Conservation (phyloP, 2,329 filamentous ascomycete species). For the Aspergillus eucalypticola region DNA sequence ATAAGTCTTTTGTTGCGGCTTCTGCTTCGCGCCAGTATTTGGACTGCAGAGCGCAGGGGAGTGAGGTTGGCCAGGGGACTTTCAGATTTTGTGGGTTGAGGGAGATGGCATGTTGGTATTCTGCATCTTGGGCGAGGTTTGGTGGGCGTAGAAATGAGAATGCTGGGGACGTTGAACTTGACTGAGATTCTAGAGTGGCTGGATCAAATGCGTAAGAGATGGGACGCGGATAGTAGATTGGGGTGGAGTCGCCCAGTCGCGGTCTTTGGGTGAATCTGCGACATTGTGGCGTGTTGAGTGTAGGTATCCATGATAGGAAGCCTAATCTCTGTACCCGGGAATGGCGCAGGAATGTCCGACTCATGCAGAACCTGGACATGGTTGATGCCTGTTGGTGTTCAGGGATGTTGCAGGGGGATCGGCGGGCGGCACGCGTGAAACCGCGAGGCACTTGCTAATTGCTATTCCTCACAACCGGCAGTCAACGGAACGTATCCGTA, state of each 20-base stretch:
- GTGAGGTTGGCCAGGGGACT: slow-evolving; percentile 16
- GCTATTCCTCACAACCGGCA: too few relatives aligned
- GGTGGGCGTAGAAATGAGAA: slow-evolving; percentile 8
- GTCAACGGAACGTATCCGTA: too few relatives aligned
- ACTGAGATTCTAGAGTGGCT: background rate
- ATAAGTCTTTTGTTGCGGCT: slow-evolving; percentile 2
- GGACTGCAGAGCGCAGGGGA: slow-evolving; percentile 15
- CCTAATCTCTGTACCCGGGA: too few relatives aligned
- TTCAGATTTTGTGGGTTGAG: slow-evolving; percentile 6
- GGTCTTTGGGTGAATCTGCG: background rate
- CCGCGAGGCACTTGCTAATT: too few relatives aligned
- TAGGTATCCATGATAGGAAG: too few relatives aligned
- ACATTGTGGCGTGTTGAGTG: background rate
- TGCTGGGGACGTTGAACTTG: background rate
- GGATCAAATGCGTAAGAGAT: slow-evolving; percentile 17
- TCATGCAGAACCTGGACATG: too few relatives aligned
- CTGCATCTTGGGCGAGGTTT: background rate
- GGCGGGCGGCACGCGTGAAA: too few relatives aligned
- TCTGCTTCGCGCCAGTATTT: slow-evolving; percentile 18
- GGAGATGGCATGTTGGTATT: slow-evolving; percentile 4
- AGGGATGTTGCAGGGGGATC: too few relatives aligned
- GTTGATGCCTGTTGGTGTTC: too few relatives aligned
- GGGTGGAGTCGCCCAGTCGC: background rate
- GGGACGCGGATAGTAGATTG: background rate
- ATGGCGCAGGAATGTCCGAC: too few relatives aligned